Evolutionary conservation across 2,329 filamentous ascomycete genomes (phyloP).

Genomic region (Lecanosticta acicola): DNA sequence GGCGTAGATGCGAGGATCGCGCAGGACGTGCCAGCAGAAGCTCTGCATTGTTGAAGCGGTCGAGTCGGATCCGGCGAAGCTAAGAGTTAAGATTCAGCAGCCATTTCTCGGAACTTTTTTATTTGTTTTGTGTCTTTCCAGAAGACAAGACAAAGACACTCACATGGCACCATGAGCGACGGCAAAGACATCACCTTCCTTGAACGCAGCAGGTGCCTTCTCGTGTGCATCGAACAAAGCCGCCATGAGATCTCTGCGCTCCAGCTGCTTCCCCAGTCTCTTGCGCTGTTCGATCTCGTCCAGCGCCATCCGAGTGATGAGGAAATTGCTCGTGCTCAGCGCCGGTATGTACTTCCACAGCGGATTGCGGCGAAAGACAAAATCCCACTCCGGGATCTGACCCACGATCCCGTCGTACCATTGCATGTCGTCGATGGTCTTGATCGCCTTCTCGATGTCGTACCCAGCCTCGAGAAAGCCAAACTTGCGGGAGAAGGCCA

Average conservation of each 20-base stretch:
- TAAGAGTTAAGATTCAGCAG: too few species aligned
- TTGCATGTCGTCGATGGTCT: conserved; percentile 49
- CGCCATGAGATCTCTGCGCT: conserved; percentile 48
- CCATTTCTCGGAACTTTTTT: too few species aligned
- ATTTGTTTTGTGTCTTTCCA: conserved; percentile 2
- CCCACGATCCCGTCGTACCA: conserved; percentile 51
- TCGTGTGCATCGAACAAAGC: conserved; percentile 50
- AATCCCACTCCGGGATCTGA: conserved; percentile 48
- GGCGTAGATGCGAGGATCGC: conserved; percentile 40
- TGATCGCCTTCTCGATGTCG: conserved; percentile 50
- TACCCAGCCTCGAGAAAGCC: conserved; percentile 48
- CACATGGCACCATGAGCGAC: conserved; percentile 54
- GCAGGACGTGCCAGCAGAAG: conserved; percentile 49
- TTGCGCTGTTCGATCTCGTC: conserved; percentile 45
- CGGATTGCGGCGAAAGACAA: conserved; percentile 47
- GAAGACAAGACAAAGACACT: conserved; percentile 28
- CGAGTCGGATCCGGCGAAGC: conserved; percentile 54
- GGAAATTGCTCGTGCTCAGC: conserved; percentile 42
- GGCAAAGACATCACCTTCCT: conserved; percentile 52
- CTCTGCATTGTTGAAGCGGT: conserved; percentile 56
- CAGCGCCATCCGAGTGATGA: conserved; percentile 49
- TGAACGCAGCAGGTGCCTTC: conserved; percentile 45
- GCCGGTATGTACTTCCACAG: conserved; percentile 43
- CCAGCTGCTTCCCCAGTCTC: conserved; percentile 45
- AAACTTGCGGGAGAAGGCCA: conserved; percentile 43